Conservation (phyloP, 225 moss, liverwort and hornwort genomes). For the Ulota crispa region DNA sequence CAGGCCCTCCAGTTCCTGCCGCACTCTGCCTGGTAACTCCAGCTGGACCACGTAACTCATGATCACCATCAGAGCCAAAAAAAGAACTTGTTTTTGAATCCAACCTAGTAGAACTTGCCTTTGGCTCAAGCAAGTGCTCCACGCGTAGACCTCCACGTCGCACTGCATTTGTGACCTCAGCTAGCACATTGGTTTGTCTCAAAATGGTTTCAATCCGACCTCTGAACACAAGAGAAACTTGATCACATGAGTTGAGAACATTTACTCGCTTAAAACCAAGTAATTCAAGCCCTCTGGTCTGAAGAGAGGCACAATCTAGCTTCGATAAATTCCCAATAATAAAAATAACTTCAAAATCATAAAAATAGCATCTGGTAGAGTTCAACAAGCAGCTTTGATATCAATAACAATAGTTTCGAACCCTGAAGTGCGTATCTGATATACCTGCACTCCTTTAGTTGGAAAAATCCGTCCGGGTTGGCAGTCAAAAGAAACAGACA, state of each 20-base stretch:
- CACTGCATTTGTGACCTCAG: conserved; percentile 69
- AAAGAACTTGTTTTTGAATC: conserved; percentile 45
- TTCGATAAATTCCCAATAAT: background rate
- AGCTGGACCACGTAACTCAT: conserved; percentile 40
- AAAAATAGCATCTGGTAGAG: background rate
- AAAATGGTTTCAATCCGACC: conserved; percentile 77
- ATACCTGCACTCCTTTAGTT: conserved; percentile 97
- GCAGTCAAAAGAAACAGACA: conserved; percentile 93
- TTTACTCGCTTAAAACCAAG: background rate
- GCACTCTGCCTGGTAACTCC: conserved; percentile 39
- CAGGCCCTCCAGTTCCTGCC: conserved; percentile 72
- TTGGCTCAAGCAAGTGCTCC: conserved; percentile 73
- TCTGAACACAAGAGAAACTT: conserved; percentile 44
- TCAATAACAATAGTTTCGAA: conserved; percentile 2
- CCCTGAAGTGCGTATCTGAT: conserved; percentile 2
- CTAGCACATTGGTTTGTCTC: conserved; percentile 78
- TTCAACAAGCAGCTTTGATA: background rate
- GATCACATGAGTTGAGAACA: conserved; percentile 20
- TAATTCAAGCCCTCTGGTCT: background rate
- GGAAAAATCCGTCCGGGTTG: conserved; percentile 88
- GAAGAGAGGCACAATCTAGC: background rate
- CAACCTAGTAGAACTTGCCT: conserved; percentile 28
- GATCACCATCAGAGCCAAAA: conserved; percentile 48
- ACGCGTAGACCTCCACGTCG: conserved; percentile 77
- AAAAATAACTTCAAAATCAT: background rate